Conservation (phyloP, 805 yeast species). For the Myxozyma sirexii region DNA sequence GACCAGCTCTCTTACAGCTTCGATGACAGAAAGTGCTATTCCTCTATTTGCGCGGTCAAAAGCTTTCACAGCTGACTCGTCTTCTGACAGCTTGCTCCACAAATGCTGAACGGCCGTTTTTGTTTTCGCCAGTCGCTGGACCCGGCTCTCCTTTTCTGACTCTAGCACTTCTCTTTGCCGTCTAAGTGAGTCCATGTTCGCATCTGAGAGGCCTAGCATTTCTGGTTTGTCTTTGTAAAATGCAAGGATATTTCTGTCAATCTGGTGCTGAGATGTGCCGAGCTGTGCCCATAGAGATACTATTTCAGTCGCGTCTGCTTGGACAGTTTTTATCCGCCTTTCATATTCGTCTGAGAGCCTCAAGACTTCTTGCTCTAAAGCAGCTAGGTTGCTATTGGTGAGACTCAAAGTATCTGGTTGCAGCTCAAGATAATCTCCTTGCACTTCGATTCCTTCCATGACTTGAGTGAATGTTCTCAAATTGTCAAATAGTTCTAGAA, state of each 20-base stretch:
- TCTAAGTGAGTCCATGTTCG: slow-evolving; percentile 40
- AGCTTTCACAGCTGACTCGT: slow-evolving; percentile 44
- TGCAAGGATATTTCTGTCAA: slow-evolving; percentile 37
- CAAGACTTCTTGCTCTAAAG: slow-evolving; percentile 36
- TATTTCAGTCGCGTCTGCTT: slow-evolving; percentile 36
- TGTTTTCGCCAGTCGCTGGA: slow-evolving; percentile 41
- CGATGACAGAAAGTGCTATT: slow-evolving; percentile 26
- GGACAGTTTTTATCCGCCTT: slow-evolving; percentile 30
- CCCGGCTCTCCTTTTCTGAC: slow-evolving; percentile 45
- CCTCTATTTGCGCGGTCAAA: slow-evolving; percentile 50
- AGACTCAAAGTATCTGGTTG: slow-evolving; percentile 34
- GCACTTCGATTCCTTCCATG: slow-evolving; percentile 36
- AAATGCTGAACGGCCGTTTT: slow-evolving; percentile 50
- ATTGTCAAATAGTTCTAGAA: slow-evolving; percentile 25
- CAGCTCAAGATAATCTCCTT: slow-evolving; percentile 26
- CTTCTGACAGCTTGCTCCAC: slow-evolving; percentile 63
- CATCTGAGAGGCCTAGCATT: slow-evolving; percentile 35
- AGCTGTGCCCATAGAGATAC: slow-evolving; percentile 42
- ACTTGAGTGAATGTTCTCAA: slow-evolving; percentile 28
- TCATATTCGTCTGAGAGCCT: slow-evolving; percentile 37
- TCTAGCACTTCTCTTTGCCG: slow-evolving; percentile 37
- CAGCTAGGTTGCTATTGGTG: slow-evolving; percentile 34
- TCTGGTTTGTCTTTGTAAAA: slow-evolving; percentile 36
- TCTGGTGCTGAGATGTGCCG: slow-evolving; percentile 40
- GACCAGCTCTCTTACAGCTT: slow-evolving; percentile 21